These are phyloP conservation scores for Pelargonium fulgidum DNA, from an alignment of 441 rosid species.

Conservation along the genomic window DNA sequence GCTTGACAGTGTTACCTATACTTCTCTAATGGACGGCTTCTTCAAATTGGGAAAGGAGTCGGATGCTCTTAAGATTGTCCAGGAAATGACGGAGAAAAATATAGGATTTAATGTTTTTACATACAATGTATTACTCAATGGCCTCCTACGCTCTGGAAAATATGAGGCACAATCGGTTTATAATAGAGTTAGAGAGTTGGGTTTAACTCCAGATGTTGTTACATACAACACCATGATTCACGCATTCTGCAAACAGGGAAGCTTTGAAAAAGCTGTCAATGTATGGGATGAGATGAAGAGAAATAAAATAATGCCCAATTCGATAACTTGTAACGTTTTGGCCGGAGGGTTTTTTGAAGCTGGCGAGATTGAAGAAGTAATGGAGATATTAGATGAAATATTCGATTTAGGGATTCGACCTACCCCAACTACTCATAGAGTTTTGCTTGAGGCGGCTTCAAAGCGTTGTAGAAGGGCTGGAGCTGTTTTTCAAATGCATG, in stretches of 20 bases:
- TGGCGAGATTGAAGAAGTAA: constrained; percentile 48
- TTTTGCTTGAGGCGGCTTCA: constrained; percentile 51
- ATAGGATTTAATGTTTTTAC: constrained; percentile 69
- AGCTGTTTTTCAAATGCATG: constrained; percentile 48
- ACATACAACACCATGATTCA: constrained; percentile 74
- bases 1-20: constrained; percentile 74
- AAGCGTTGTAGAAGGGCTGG: constrained; percentile 46
- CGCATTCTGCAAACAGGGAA: constrained; percentile 53
- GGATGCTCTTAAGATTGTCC: constrained; percentile 55
- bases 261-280: constrained; percentile 43
- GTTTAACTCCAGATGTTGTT: constrained; percentile 55
- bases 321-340: constrained; percentile 57
- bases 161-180: constrained; percentile 47
- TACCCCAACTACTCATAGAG: constrained; percentile 38
- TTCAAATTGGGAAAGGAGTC: constrained; percentile 69
- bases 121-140: constrained; percentile 70
- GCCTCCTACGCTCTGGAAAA: constrained; percentile 55
- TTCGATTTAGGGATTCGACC: constrained; percentile 41
- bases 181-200: constrained; percentile 58
- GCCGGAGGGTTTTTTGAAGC: constrained; percentile 45
- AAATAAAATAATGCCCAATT: constrained; percentile 47
- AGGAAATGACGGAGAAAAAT: constrained; percentile 62
- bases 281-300: constrained; percentile 73
- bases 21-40: constrained; percentile 86
- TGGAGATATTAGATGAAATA: constrained; percentile 53